Evolutionary conservation across 371 early-diverging fungal genomes (phyloP).

Genomic region (Ordospora colligata): DNA sequence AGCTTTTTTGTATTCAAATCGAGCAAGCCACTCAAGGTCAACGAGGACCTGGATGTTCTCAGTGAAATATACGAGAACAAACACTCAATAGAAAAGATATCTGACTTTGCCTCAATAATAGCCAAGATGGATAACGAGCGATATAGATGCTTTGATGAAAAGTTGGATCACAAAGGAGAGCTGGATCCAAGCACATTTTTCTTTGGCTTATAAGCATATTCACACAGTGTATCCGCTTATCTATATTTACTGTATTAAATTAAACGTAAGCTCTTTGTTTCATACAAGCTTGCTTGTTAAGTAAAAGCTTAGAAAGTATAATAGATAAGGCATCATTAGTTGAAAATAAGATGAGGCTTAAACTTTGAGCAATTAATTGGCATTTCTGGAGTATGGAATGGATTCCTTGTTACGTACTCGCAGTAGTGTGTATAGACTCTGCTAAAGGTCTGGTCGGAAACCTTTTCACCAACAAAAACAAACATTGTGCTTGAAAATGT

Average conservation of each 20-base stretch:
- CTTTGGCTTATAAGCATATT: not conserved
- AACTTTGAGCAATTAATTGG: constrained; percentile 70
- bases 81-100: not conserved
- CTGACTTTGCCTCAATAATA: not conserved
- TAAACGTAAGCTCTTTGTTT: too few species aligned
- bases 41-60: constrained; percentile 53
- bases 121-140: not conserved
- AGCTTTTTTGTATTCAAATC: constrained; percentile 48
- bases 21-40: constrained; percentile 30
- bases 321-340: not conserved
- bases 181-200: not conserved
- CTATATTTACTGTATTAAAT: too few species aligned
- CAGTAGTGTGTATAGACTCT: constrained; percentile 76
- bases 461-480: constrained; percentile 24
- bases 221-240: not conserved
- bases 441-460: constrained; percentile 59
- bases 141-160: not conserved
- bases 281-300: too few species aligned
- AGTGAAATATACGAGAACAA: constrained; percentile 30
- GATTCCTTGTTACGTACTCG: constrained; percentile 91
- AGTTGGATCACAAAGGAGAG: not conserved
- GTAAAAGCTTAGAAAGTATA: too few species aligned
- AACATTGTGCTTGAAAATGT: constrained; percentile 26
- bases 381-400: constrained; percentile 94
- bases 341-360: constrained; percentile 20